Percentiles rank a stretch among this genome's conserved stretches.
phyloP scores from a whole-genome alignment of 106 monocot species.

The Dioscorea dumetorum region DNA sequence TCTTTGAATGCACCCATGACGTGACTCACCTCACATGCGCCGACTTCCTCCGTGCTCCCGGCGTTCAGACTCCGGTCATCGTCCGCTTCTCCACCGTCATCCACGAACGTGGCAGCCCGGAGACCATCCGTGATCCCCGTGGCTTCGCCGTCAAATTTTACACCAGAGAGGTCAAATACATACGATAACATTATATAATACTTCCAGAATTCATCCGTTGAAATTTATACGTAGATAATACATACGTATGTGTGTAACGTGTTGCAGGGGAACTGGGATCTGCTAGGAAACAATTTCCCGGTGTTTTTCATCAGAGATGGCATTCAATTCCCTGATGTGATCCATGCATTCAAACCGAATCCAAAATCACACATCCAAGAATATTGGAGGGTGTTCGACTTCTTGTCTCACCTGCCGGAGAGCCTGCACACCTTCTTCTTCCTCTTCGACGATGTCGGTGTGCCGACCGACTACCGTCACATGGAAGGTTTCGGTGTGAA shows the following conservation, averaged over 20 bases:
- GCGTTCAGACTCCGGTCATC: constrained; percentile 66
- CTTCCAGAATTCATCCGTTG: too few relatives aligned
- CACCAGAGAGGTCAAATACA: constrained; percentile 9
- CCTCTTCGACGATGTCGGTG: constrained; percentile 90
- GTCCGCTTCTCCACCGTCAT: constrained; percentile 78
- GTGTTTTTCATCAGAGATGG: constrained; percentile 91
- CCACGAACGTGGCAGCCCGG: constrained; percentile 71
- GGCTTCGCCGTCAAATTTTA: constrained; percentile 76
- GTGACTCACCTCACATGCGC: constrained; percentile 61
- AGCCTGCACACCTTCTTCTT: constrained; percentile 93
- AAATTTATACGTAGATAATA: too few relatives aligned
- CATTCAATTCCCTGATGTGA: constrained; percentile 84
- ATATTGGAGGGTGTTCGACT: constrained; percentile 89
- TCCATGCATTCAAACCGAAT: constrained; percentile 88
- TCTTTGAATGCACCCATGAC: constrained; percentile 79
- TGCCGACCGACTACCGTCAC: constrained; percentile 73
- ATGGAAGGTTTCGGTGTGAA: constrained; percentile 94
- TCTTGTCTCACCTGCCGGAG: constrained; percentile 68
- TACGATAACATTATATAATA: too few relatives aligned
- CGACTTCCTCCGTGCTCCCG: constrained; percentile 69
- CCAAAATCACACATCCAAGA: constrained; percentile 83
- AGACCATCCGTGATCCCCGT: constrained; percentile 73
- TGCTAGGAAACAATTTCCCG: constrained; percentile 85
- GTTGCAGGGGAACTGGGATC: constrained; percentile 71
- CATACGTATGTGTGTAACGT: neutral